These are phyloP conservation scores for Purpureocillium lavendulum DNA, from an alignment of 2,329 filamentous ascomycete species.

Conservation along the genomic window DNA sequence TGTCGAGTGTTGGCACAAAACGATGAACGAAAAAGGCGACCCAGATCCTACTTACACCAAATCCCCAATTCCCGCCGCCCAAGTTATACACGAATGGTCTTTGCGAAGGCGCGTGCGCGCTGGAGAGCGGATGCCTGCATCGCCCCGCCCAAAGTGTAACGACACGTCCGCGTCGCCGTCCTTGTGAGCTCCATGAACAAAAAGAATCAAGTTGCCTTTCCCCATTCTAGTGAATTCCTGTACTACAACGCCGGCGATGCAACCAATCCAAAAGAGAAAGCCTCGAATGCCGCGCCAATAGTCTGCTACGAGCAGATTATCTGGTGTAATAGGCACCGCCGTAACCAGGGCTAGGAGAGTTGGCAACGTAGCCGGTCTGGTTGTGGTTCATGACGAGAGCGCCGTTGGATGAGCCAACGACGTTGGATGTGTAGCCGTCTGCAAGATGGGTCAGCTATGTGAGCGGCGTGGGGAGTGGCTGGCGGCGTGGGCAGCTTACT, in stretches of 20 bases:
- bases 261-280: not conserved
- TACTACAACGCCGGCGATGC: not conserved
- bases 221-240: not conserved
- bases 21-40: too few species aligned
- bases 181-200: not conserved
- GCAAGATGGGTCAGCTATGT: constrained; percentile 9
- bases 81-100: too few species aligned
- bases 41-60: too few species aligned
- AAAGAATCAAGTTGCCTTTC: not conserved
- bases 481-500: constrained; percentile 14
- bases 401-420: constrained; percentile 11
- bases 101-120: too few species aligned
- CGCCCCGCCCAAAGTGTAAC: too few species aligned
- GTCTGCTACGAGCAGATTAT: not conserved
- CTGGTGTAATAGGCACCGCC: constrained; percentile 11
- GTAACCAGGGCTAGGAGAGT: constrained; percentile 21
- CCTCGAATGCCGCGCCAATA: not conserved
- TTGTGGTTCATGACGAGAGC: constrained; percentile 24
- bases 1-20: too few species aligned
- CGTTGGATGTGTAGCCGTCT: constrained; percentile 17
- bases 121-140: too few species aligned
- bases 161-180: too few species aligned
- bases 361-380: constrained; percentile 18
- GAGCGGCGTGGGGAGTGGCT: constrained; percentile 3
- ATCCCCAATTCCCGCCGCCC: too few species aligned